Evolutionary conservation across 345 rosid species (phyloP), one percentile per base, ranked within the genome.

Genomic region (Corchorus olitorius): DNA sequence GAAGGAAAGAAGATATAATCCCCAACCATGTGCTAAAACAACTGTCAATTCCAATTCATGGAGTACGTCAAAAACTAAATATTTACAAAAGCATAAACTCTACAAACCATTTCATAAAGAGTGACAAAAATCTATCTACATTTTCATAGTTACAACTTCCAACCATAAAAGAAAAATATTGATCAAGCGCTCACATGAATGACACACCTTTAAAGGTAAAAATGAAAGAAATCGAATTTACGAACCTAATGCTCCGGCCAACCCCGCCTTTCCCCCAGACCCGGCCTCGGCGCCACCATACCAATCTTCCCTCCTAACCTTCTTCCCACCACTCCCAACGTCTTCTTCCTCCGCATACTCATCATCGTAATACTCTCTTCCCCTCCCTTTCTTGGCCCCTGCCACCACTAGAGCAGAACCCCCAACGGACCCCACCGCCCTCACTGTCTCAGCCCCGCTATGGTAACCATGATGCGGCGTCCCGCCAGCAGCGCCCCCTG

Each of bases 271-370:
- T 55, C 94, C 97, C 70, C 88, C 87, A 13, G 88, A 85, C 50
- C 87, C 92, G 50, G 83, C 59, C 16, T 78, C 88, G 6, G 76
- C 77, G 17, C 83, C 74, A 48, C 80, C 82, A 43, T 82, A 61
- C 87, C 87, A 22, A 52, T 87, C 93, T 49, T 92, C 98, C 79
- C 94, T 92, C 85, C 99, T 85, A 15, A 79, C 17, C 78, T 90
- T 96, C 91, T 94, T 94, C 73, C 90, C 94, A 77, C 82, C 81
- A 16, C 89, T 83, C 9, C 92, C 88, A 15, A 87, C 89, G 54
- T 90, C 94, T 37, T 87, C 85, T 8, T 83, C 92, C 15, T 84
- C 91, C 20, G 78, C 93, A 9, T 80, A 81, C 46, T 87, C 92
- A 49, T 90, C 89, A 81, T 89, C 94, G 59, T 82, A 89, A 16